Evolutionary conservation across 2,329 filamentous ascomycete species (phyloP).

Genomic region (Paracorniculantispora psalliotae): DNA sequence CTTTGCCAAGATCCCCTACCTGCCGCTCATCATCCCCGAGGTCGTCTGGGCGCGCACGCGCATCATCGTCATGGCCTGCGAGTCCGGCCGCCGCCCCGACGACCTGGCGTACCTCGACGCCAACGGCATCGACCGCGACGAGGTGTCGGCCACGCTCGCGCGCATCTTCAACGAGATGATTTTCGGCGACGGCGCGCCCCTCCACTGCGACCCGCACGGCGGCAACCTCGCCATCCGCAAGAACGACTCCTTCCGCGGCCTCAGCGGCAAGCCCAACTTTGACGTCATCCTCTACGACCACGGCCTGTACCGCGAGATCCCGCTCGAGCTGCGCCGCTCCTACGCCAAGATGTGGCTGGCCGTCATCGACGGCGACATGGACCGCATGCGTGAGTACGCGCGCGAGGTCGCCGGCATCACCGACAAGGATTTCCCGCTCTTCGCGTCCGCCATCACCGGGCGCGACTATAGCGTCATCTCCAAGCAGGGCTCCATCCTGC

Average conservation of each 20-base stretch:
- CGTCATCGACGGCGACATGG: conserved; percentile 83
- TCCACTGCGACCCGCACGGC: conserved; percentile 96
- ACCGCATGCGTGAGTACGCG: conserved; percentile 81
- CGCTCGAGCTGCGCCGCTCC: conserved; percentile 67
- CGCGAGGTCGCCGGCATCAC: conserved; percentile 83
- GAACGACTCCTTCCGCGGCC: conserved; percentile 54
- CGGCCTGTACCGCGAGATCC: conserved; percentile 91
- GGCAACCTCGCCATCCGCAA: conserved; percentile 91
- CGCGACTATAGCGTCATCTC: conserved; percentile 79
- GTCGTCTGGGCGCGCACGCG: conserved; percentile 86
- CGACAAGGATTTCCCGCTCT: conserved; percentile 88
- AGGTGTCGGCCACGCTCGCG: conserved; percentile 86
- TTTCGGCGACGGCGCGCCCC: conserved; percentile 78
- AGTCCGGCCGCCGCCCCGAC: conserved; percentile 80
- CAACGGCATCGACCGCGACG: conserved; percentile 86
- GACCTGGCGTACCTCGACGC: conserved; percentile 82
- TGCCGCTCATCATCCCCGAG: conserved; percentile 83
- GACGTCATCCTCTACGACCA: conserved; percentile 97
- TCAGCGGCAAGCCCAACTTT: conserved; percentile 63
- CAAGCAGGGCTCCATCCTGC: conserved; percentile 49
- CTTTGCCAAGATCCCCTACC: conserved; percentile 66
- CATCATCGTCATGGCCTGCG: conserved; percentile 92
- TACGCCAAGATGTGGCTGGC: conserved; percentile 98
- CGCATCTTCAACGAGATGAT: conserved; percentile 99
- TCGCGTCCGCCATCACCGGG: conserved; percentile 93